A percentile compares a stretch with the other conserved stretches of the same genome.
These are phyloP conservation scores for Caryopteris hybrid DNA, from an alignment of 305 asterid species.

Conservation along the genomic window DNA sequence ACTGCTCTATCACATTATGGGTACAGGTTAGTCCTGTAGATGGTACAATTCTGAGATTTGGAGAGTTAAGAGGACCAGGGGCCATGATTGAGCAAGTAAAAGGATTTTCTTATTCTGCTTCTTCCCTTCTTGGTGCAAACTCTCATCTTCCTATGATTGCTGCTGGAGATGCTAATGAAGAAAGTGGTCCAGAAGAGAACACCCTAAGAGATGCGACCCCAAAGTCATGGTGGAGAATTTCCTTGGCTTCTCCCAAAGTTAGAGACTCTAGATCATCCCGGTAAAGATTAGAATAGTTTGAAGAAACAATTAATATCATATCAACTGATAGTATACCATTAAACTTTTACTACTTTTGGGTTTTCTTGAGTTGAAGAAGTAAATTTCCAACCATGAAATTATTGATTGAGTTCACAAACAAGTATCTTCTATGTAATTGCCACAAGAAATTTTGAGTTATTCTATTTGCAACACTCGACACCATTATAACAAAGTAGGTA, in stretches of 20 bases:
- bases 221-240: conserved; percentile 91
- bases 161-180: conserved; percentile 40
- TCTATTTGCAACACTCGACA: neutral
- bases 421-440: conserved; percentile 1
- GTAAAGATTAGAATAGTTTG: conserved; percentile 34
- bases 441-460: conserved; percentile 2
- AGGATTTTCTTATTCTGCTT: conserved; percentile 83
- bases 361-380: neutral
- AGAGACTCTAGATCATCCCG: conserved; percentile 55
- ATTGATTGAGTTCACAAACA: neutral
- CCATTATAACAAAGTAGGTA: neutral
- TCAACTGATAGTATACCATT: conserved; percentile 2
- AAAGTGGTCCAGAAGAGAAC: conserved; percentile 34
- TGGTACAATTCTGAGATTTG: conserved; percentile 78
- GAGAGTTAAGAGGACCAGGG: conserved; percentile 77
- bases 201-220: conserved; percentile 27
- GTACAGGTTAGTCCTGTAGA: conserved; percentile 88
- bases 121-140: conserved; percentile 79
- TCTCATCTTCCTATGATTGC: conserved; percentile 52
- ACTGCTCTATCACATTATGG: conserved; percentile 8
- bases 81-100: conserved; percentile 97
- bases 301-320: conserved; percentile 11
- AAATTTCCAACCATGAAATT: neutral
- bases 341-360: neutral
- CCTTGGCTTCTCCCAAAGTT: conserved; percentile 86